phyloP scores from a whole-genome alignment of 257 asterid species.

The Osmanthus fragrans region DNA sequence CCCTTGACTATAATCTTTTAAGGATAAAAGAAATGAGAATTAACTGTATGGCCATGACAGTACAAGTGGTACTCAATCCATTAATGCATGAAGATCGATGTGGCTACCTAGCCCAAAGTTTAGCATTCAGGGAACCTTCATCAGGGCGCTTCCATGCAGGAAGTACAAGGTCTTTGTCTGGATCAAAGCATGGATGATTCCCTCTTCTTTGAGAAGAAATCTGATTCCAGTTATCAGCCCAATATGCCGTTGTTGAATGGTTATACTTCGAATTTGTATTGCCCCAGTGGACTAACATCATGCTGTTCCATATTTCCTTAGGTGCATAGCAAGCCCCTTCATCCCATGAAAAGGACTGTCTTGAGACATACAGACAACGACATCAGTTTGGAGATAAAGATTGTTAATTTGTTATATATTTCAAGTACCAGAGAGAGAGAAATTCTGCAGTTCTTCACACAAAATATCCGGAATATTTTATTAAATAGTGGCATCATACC shows the following conservation, averaged over 20 bases:
- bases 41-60: background rate
- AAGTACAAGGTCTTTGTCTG: conserved; percentile 86
- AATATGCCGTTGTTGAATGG: conserved; percentile 91
- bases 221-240: conserved; percentile 78
- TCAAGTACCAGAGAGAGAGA: background rate
- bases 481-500: conserved; percentile 46
- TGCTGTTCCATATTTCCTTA: conserved; percentile 96
- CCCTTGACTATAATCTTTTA: conserved; percentile 3
- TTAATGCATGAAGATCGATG: background rate
- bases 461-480: conserved; percentile 4
- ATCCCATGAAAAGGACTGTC: conserved; percentile 95
- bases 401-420: background rate
- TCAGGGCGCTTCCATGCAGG: conserved; percentile 96
- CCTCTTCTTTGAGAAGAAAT: conserved; percentile 84
- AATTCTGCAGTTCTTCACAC: background rate
- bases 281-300: conserved; percentile 99
- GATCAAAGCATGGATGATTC: conserved; percentile 87
- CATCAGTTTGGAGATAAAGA: conserved; percentile 23
- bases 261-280: conserved; percentile 88
- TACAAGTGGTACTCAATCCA: background rate
- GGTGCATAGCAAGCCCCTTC: conserved; percentile 99
- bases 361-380: conserved; percentile 28
- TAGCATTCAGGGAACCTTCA: conserved; percentile 53
- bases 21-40: conserved; percentile 13
- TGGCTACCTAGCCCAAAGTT: conserved; percentile 72